phyloP scores from a whole-genome alignment of 139 green algal species.

The Asterochloris sp. region DNA sequence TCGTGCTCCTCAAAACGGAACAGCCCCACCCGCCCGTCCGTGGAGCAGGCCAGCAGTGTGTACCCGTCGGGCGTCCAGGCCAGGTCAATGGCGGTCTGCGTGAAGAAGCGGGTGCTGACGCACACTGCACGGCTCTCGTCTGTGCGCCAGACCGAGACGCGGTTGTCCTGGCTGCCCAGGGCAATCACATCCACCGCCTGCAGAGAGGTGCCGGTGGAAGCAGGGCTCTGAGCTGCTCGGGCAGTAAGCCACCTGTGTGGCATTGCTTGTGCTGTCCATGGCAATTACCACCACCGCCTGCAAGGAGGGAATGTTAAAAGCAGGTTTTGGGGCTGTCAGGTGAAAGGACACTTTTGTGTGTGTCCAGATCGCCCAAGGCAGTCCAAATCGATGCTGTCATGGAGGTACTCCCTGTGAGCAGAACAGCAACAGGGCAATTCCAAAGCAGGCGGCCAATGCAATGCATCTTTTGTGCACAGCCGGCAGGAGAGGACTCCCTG shows the following conservation, averaged over 20 bases:
- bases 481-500: no score
- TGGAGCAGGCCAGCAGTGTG: conserved; percentile 63
- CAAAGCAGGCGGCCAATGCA: no score
- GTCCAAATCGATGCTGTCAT: no score
- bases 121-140: conserved; percentile 14
- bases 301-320: no score
- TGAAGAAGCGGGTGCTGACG: conserved; percentile 35
- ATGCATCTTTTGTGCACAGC: no score
- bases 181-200: conserved; percentile 39
- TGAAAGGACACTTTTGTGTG: no score
- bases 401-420: no score
- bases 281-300: no score
- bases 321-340: no score
- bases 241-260: not conserved
- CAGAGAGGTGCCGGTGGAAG: conserved; percentile 12
- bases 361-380: no score
- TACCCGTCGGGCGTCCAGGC: conserved; percentile 83
- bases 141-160: conserved; percentile 17
- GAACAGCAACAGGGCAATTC: no score
- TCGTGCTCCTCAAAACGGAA: conserved; percentile 55
- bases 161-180: conserved; percentile 50
- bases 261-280: no score
- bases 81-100: conserved; percentile 63
- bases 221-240: not conserved
- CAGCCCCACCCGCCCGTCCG: conserved; percentile 65